Evolutionary conservation across 805 yeast genomes (phyloP).

Genomic region (Metschnikowia picachoensis): DNA sequence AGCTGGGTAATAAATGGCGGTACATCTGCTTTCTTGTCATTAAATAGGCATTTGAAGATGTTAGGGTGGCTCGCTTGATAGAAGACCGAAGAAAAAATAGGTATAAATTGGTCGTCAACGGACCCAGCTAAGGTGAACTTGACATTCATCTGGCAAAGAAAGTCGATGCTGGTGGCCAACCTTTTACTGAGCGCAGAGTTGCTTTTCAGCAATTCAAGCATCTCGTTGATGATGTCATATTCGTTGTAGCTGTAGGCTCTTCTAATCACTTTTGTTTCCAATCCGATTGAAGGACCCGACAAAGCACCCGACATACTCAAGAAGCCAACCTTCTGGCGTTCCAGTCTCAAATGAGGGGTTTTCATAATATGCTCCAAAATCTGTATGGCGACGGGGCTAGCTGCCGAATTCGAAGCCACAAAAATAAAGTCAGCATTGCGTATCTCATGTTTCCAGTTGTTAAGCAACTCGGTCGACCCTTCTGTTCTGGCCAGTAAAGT

Average conservation of each 20-base stretch:
- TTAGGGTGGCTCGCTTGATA: conserved; percentile 34
- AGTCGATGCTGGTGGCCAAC: conserved; percentile 19
- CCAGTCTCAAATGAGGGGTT: conserved; percentile 2
- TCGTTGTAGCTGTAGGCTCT: conserved; percentile 36
- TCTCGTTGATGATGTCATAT: conserved; percentile 33
- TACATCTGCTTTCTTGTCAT: conserved; percentile 17
- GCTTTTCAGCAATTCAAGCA: conserved; percentile 31
- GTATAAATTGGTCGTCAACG: conserved; percentile 35
- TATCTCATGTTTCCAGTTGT: conserved; percentile 32
- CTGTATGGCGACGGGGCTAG: conserved; percentile 29
- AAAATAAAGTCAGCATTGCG: conserved; percentile 30
- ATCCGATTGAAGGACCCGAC: conserved; percentile 30
- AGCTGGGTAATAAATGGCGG: conserved; percentile 30
- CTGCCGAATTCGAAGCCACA: conserved; percentile 33
- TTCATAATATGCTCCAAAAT: conserved; percentile 20
- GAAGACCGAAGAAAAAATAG: conserved; percentile 30
- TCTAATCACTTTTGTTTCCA: conserved; percentile 34
- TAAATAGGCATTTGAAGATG: conserved; percentile 28
- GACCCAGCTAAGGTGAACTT: conserved; percentile 35
- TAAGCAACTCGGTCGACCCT: conserved; percentile 22
- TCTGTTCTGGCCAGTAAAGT: conserved; percentile 27
- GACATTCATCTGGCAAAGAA: conserved; percentile 24
- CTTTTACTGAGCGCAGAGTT: conserved; percentile 15
- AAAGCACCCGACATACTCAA: conserved; percentile 35
- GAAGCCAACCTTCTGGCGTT: conserved; percentile 25